These are phyloP conservation scores for Candida pseudoglaebosa DNA, from an alignment of 805 yeast species.

Conservation along the genomic window DNA sequence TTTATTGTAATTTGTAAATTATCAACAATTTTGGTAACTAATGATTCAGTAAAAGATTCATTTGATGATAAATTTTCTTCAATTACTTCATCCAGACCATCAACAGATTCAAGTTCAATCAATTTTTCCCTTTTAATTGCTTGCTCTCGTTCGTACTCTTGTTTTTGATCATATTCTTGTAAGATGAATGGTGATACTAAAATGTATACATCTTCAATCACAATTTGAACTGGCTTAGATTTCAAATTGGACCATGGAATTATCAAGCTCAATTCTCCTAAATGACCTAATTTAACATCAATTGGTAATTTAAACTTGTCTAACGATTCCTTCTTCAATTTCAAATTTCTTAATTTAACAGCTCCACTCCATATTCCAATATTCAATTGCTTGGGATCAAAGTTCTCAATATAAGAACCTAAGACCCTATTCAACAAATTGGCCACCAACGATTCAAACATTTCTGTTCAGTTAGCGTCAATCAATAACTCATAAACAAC, in stretches of 20 bases:
- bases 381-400: slow-evolving; percentile 90
- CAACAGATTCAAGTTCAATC: slow-evolving; percentile 62
- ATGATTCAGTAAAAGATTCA: slow-evolving; percentile 81
- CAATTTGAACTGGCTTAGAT: slow-evolving; percentile 84
- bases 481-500: too few relatives aligned
- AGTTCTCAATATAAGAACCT: slow-evolving; percentile 84
- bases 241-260: slow-evolving; percentile 97
- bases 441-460: slow-evolving; percentile 69
- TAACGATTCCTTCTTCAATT: slow-evolving; percentile 80
- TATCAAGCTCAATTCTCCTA: slow-evolving; percentile 84
- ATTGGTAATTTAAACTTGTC: slow-evolving; percentile 84
- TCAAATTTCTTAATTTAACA: slow-evolving; percentile 75
- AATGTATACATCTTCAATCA: slow-evolving; percentile 81
- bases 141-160: slow-evolving; percentile 56
- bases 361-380: slow-evolving; percentile 98
- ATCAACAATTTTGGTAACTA: slow-evolving; percentile 86
- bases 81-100: slow-evolving; percentile 36
- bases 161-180: slow-evolving; percentile 51
- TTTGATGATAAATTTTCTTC: slow-evolving; percentile 45
- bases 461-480: too few relatives aligned
- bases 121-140: slow-evolving; percentile 64
- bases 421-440: slow-evolving; percentile 56
- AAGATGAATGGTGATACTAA: slow-evolving; percentile 72
- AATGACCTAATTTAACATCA: slow-evolving; percentile 82
- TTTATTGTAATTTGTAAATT: slow-evolving; percentile 87